These are phyloP conservation scores for Colletotrichum brevisporum DNA, from an alignment of 2,329 filamentous ascomycete species.

Conservation along the genomic window DNA sequence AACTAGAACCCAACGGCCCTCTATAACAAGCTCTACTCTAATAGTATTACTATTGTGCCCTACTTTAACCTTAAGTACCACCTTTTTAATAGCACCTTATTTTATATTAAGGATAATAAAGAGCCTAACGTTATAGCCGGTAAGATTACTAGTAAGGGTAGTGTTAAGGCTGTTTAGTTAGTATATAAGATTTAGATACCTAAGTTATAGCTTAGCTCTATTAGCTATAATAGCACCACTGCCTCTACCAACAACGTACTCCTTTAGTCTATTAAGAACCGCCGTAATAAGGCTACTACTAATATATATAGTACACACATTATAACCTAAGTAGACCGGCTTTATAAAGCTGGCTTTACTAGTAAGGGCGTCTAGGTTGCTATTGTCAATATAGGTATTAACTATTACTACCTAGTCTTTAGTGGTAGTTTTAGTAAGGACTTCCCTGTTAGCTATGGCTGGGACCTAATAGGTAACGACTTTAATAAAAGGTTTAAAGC, in stretches of 20 bases:
- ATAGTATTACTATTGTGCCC: slow-evolving; percentile 40
- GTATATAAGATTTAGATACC: too few species aligned
- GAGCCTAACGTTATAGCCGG: slow-evolving; percentile 44
- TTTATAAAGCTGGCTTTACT: slow-evolving; percentile 58
- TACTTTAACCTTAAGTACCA: slow-evolving; percentile 44
- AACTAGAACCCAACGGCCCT: slow-evolving; percentile 36
- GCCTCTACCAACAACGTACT: slow-evolving; percentile 33
- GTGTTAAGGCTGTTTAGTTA: slow-evolving; percentile 49
- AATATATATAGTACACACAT: slow-evolving; percentile 45
- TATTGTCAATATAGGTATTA: slow-evolving; percentile 58
- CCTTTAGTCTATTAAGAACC: slow-evolving; percentile 6
- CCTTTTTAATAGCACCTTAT: slow-evolving; percentile 46
- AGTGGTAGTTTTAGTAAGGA: slow-evolving; percentile 68
- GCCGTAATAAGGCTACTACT: slow-evolving; percentile 12
- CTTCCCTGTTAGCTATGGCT: slow-evolving; percentile 62
- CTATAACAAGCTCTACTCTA: slow-evolving; percentile 40
- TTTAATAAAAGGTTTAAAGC: slow-evolving; percentile 45
- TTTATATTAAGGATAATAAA: slow-evolving; percentile 45
- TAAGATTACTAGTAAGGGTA: slow-evolving; percentile 43
- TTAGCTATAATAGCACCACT: slow-evolving; percentile 40
- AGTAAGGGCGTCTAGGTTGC: slow-evolving; percentile 61
- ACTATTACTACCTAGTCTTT: slow-evolving; percentile 65
- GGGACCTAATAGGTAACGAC: slow-evolving; percentile 61
- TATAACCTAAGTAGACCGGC: slow-evolving; percentile 54
- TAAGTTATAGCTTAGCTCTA: slow-evolving; percentile 30